phyloP scores from a whole-genome alignment of 352 stramenopile species.

The Pythium utonaiense region DNA sequence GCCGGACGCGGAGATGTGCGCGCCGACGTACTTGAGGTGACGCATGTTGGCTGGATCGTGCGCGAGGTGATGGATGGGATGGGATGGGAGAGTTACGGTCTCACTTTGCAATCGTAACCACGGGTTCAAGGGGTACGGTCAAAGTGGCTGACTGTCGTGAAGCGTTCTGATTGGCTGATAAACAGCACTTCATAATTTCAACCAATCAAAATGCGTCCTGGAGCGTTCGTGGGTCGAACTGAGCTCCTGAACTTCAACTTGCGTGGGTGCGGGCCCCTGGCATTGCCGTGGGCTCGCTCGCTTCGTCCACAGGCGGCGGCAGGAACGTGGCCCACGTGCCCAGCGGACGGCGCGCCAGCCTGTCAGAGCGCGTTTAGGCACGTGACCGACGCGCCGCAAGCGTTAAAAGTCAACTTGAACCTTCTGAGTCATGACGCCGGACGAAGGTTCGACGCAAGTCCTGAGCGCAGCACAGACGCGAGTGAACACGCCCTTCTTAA shows the following conservation, averaged over 20 bases:
- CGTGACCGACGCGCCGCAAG: neutral
- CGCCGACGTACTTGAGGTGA: constrained; percentile 27
- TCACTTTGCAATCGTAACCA: neutral
- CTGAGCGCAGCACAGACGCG: neutral
- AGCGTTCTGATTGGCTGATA: neutral
- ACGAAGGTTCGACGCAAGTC: neutral
- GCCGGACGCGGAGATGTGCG: constrained; percentile 38
- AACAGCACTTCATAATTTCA: neutral
- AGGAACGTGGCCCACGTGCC: constrained; percentile 1
- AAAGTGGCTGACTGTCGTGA: neutral
- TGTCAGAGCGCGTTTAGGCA: neutral
- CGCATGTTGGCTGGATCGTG: neutral
- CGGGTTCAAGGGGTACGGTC: neutral
- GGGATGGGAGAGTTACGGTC: neutral
- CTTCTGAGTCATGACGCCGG: constrained; percentile 2
- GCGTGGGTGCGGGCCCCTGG: neutral
- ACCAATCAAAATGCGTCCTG: neutral
- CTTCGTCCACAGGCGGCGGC: neutral
- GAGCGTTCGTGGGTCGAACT: neutral
- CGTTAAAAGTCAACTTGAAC: neutral
- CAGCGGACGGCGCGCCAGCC: neutral
- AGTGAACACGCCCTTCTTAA: neutral
- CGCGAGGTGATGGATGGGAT: no score
- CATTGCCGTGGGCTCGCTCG: neutral
- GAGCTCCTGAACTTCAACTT: constrained; percentile 2